Evolutionary conservation across 164 flowering plant genomes (phyloP), one percentile per base, ranked within the genome.

Genomic region (Umbilicus rupestris): DNA sequence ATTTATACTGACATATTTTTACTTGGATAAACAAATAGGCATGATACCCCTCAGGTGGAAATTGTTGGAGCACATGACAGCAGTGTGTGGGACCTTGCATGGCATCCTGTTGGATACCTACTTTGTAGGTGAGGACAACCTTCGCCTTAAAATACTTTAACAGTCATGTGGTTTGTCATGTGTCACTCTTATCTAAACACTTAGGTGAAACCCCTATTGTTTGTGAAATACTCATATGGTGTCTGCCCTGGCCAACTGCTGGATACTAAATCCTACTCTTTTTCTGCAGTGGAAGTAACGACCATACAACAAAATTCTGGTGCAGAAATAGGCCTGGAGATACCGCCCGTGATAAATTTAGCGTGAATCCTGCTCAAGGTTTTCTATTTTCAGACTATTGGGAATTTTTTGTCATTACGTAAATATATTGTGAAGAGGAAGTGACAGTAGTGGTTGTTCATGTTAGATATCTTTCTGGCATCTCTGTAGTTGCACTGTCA

Each of bases 281-380:
- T 41, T 76, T 66, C 20, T 84, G 85, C 96, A 95, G 99, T 79
- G 99, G 99, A 50, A 87, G 97, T 88, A 82, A 87, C 77, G 99
- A 92, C 74, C 84, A 90, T 72, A 85, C 97, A 26, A 95, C 99
- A 64, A 92, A 84, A 68, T 95, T 95, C 73, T 95, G 99, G 99
- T 89, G 97, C 82, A 84, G 99, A 86, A 90, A 95, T 73, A 85
- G 99, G 78, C 97, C 99, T 49, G 99, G 99, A 45, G 99, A 95
- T 76, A 81, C 89, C 70, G 77, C 78, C 37, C 94, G 90, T 58
- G 97, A 90, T 73, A 92, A 84, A 75, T 77, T 79, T 65, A 89
- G 62, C 71, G 65, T 64, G 62, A 90, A 87, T n/a, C 84, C 80
- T 66, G 83, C 69, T 71, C 96, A 86, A 88, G 96, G 96, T 90